Base-by-base conservation (phyloP, 2,329 filamentous ascomycete species). In the Orbilia javanica region DNA sequence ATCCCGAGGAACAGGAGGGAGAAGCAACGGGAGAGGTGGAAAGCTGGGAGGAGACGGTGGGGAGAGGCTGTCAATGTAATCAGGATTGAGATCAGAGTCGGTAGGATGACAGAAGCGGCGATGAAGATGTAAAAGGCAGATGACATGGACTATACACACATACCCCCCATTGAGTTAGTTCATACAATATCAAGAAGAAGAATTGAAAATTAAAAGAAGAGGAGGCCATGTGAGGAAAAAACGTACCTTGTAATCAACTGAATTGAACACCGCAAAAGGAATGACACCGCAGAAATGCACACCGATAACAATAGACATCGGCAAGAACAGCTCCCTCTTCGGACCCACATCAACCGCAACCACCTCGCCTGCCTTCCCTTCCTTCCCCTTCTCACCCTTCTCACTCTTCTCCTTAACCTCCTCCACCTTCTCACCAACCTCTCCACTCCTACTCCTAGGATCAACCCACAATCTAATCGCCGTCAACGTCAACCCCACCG, bases 401-500 rank as follows among this genome's bases (percentile, higher is more conserved):
- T 67, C 81, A 34, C 78, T 79, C n/a, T 80, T 57, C 15, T 83
- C 42, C 8, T 68, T n/a, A n/a, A n/a, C 81, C 36, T 76, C 79
- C 62, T 80, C 48, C 15, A 80, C 50, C 11, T 80, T 55, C 63
- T 80, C 80, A 44, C 83, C 44, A 81, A 79, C 57, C 63, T 80
- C 80, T 46, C 83, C 44, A 81, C 79, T 18, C 67, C 74, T 18
- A 53, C 74, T 88, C 0, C 95, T 95, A 81, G 93, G 97, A 84
- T 92, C 90, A 15, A 97, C 88, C 96, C 96, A 99, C n/a, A 97
- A 86, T 15, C 91, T 91, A 81, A 98, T 95, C 4, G 95, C 93
- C 87, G 95, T 97, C 83, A 99, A 95, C 31, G 93, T 97, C 83
- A 98, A 98, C 84, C 94, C 97, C 50, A 91, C 92, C 1, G 96